phyloP scores from a whole-genome alignment of 2,329 filamentous ascomycete genomes.

The Dactylellina sp. region DNA sequence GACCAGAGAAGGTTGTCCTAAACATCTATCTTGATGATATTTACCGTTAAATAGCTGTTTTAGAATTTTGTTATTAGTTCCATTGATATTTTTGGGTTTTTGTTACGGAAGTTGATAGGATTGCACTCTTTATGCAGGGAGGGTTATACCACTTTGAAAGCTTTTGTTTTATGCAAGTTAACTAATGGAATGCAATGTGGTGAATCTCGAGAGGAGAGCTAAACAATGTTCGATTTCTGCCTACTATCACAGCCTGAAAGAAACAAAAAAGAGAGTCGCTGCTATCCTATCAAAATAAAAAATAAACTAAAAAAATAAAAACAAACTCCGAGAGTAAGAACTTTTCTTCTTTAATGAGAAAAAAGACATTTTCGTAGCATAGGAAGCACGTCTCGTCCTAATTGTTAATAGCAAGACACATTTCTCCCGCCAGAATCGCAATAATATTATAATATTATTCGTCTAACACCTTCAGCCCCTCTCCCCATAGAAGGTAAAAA shows the following conservation, averaged over 20 bases:
- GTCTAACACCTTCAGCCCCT: conserved; percentile 20
- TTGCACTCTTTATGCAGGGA: no score
- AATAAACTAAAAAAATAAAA: conserved; percentile 9
- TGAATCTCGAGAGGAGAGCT: neutral
- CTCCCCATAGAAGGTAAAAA: conserved; percentile 19
- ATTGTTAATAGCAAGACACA: conserved; percentile 19
- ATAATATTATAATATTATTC: conserved; percentile 43
- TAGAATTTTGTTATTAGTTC: conserved; percentile 1
- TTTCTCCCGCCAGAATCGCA: conserved; percentile 20
- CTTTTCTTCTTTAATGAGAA: conserved; percentile 21
- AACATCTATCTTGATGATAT: conserved; percentile 7
- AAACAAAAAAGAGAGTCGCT: neutral
- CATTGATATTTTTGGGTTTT: neutral
- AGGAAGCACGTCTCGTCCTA: neutral
- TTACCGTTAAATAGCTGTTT: neutral
- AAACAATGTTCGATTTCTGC: neutral
- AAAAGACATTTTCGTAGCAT: conserved; percentile 2
- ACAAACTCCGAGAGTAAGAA: conserved; percentile 28
- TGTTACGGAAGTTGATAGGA: no score
- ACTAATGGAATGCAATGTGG: no score
- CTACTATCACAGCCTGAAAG: neutral
- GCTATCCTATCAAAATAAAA: conserved; percentile 22
- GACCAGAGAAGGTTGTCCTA: conserved; percentile 2
- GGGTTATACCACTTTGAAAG: no score
- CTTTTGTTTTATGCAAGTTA: no score